Evolutionary conservation across 2,329 filamentous ascomycete species (phyloP), one percentile per base, ranked within the genome.

Genomic region (Fonsecaea multimorphosa): DNA sequence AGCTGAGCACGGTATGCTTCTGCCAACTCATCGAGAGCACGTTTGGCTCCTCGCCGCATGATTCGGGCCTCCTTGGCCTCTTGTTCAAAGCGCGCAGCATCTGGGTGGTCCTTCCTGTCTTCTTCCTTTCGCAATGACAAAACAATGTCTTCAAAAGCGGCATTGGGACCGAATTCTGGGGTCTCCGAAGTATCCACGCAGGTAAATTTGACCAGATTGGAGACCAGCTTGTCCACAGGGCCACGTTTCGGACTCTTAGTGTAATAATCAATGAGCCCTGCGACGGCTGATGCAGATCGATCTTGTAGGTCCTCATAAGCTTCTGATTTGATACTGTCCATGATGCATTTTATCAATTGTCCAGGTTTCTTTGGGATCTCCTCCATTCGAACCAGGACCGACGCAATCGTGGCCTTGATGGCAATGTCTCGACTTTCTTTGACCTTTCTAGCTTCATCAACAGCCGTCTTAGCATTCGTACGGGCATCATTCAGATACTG

Each of bases 121-220:
- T 99, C 95, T 75, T 99, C 95, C 79, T 99, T 99, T 72, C 94
- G 92, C 77, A 99, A 88, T 0, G 95, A 98, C 16, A 99, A 80
- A 63, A 99, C 95, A 14, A 90, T 89, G 69, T 89, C 88, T 53
- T 89, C 91, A 74, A 96, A 89, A 51, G 83, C 77, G 1, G 90
- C 91, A 73, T 98, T 95, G 31, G 91, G 89, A 3, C 89, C 87
- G 76, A 98, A 98, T 74, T 98, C 95, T 0, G 95, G 95, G 0
- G 96, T 99, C 77, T 99, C 96, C 0, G 95, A 94, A 1, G 96
- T 96, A 76, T 99, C 95, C 74, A 97, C 92, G 74, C 95, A 99
- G 69, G 93, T 97, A 78, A 97, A 99, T 75, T 97, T 98, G 80
- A 96, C 92, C 59, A 99, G 79, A 74, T 99, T 99, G 54, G 91